Conservation (phyloP, 2,329 filamentous ascomycete genomes). For the Trichoderma sp. region DNA sequence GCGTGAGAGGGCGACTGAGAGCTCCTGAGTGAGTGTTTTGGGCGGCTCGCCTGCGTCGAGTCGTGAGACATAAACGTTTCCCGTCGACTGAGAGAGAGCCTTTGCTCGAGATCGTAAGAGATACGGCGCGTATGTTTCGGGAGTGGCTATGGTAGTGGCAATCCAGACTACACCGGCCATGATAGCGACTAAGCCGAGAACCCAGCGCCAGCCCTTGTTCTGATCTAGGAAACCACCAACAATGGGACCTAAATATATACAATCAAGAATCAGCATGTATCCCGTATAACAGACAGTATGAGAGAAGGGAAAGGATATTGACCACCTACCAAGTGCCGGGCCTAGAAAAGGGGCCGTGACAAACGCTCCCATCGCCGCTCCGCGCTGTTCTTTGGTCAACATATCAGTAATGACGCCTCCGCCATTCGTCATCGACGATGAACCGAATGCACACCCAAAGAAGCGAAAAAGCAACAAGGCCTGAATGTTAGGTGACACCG, state of each 20-base stretch:
- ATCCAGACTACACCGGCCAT: not conserved
- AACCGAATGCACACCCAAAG: constrained; percentile 63
- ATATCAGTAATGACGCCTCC: constrained; percentile 61
- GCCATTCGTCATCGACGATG: constrained; percentile 50
- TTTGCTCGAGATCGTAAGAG: constrained; percentile 3
- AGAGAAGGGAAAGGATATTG: no score
- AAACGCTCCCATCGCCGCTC: constrained; percentile 56
- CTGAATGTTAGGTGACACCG: not conserved
- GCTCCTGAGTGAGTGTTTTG: not conserved
- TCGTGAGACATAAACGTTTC: not conserved
- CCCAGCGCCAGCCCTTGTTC: constrained; percentile 53
- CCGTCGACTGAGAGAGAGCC: not conserved
- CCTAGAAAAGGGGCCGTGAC: constrained; percentile 61
- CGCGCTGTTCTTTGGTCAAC: constrained; percentile 52
- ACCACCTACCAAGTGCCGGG: constrained; percentile 44
- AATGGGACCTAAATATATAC: constrained; percentile 43
- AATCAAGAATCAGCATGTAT: no score
- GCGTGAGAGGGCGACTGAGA: not conserved
- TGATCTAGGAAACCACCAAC: constrained; percentile 63
- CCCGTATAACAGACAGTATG: no score
- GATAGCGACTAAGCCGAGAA: not conserved
- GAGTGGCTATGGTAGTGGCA: constrained; percentile 52
- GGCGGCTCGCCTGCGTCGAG: not conserved
- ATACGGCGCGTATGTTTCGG: not conserved
- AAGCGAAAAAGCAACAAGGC: constrained; percentile 2